phyloP scores from a whole-genome alignment of 2,329 filamentous ascomycete genomes.

The Xylariaceae sp. region DNA sequence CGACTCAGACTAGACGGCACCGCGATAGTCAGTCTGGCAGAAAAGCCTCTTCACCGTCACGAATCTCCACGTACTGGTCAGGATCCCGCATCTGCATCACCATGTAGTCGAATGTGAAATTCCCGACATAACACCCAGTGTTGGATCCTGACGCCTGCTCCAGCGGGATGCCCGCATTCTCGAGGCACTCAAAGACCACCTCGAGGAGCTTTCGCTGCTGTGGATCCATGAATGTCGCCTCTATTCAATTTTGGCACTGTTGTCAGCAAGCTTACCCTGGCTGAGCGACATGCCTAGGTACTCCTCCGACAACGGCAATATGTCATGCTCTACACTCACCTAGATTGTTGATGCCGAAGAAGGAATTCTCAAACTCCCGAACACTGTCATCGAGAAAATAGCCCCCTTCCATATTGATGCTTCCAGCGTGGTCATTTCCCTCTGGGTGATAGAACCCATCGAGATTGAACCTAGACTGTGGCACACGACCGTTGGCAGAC shows the following conservation, averaged over 20 bases:
- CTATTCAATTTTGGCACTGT: too few species aligned
- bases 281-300: too few species aligned
- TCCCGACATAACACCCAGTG: constrained; percentile 24
- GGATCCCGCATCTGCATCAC: constrained; percentile 17
- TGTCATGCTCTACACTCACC: too few species aligned
- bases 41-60: too few species aligned
- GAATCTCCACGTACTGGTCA: constrained; percentile 14
- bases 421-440: constrained; percentile 7
- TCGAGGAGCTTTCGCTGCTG: constrained; percentile 33
- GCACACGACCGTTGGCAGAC: constrained; percentile 15
- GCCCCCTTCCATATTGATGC: constrained; percentile 16
- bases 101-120: constrained; percentile 24
- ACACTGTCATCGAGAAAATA: constrained; percentile 25
- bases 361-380: constrained; percentile 4
- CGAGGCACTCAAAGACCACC: constrained; percentile 30
- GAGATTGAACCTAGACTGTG: constrained; percentile 17
- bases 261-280: too few species aligned
- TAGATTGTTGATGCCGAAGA: constrained; percentile 5
- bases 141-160: constrained; percentile 8
- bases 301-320: too few species aligned
- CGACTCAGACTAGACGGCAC: constrained; percentile 1
- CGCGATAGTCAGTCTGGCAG: too few species aligned
- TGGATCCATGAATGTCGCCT: constrained; percentile 26
- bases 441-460: constrained; percentile 15
- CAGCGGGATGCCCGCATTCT: constrained; percentile 14